These are phyloP conservation scores for Aspergillus eucalypticola DNA, from an alignment of 2,329 filamentous ascomycete genomes.

Conservation along the genomic window DNA sequence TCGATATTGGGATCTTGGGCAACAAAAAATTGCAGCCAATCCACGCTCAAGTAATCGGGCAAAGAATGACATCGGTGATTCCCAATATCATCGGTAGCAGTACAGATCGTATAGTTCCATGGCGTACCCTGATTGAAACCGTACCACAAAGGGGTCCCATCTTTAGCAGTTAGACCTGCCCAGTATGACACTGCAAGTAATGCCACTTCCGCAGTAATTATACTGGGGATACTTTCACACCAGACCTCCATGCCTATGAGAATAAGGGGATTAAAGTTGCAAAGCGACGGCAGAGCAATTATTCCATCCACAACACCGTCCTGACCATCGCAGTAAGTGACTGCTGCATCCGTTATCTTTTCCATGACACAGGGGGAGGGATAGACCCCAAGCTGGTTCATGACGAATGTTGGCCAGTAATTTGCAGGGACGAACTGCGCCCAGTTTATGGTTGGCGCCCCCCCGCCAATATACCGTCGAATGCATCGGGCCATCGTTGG, in stretches of 20 bases:
- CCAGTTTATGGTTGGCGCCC: constrained; percentile 49
- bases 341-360: constrained; percentile 1
- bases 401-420: constrained; percentile 11
- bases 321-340: constrained; percentile 9
- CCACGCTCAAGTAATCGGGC: not conserved
- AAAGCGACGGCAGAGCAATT: constrained; percentile 7
- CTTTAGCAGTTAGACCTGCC: not conserved
- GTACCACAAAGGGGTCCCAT: not conserved
- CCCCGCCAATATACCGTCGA: constrained; percentile 55
- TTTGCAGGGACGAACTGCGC: constrained; percentile 26
- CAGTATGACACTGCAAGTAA: not conserved
- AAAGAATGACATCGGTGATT: too few relatives aligned
- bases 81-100: too few relatives aligned
- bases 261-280: constrained; percentile 3
- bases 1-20: not conserved
- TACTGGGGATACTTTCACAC: too few relatives aligned
- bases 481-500: constrained; percentile 56
- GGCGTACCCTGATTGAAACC: not conserved
- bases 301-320: constrained; percentile 16
- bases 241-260: too few relatives aligned
- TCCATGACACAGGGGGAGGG: constrained; percentile 13
- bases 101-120: too few relatives aligned
- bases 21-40: not conserved
- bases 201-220: too few relatives aligned
- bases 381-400: constrained; percentile 4